Evolutionary conservation across 1,139 yeast species (phyloP).

Genomic region (Yamadazyma kanchanaburiensis): DNA sequence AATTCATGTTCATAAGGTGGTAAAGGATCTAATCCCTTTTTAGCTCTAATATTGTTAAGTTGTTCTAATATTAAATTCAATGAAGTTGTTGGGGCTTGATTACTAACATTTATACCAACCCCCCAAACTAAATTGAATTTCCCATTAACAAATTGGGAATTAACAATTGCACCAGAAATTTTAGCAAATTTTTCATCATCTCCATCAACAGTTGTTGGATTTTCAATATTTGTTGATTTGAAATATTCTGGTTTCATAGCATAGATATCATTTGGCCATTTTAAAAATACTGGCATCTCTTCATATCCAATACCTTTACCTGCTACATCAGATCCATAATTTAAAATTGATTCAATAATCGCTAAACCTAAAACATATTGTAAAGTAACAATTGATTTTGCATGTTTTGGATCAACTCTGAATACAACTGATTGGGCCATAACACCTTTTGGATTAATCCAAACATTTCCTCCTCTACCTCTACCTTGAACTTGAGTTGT

Average conservation of each 20-base stretch:
- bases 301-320: conserved; percentile 55
- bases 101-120: conserved; percentile 80
- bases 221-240: conserved; percentile 22
- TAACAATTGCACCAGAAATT: conserved; percentile 81
- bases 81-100: conserved; percentile 91
- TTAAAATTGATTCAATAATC: conserved; percentile 68
- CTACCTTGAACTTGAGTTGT: conserved; percentile 86
- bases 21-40: conserved; percentile 38
- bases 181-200: conserved; percentile 59
- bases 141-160: conserved; percentile 62
- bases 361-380: conserved; percentile 89
- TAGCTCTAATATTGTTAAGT: conserved; percentile 49
- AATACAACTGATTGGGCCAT: conserved; percentile 76
- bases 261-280: conserved; percentile 97
- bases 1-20: conserved; percentile 57
- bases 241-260: conserved; percentile 63
- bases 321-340: conserved; percentile 48
- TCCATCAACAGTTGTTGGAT: conserved; percentile 35
- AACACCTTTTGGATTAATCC: conserved; percentile 95
- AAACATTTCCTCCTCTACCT: conserved; percentile 92
- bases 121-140: conserved; percentile 73
- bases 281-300: conserved; percentile 73
- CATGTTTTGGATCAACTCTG: conserved; percentile 39
- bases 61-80: conserved; percentile 64
- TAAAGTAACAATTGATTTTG: conserved; percentile 60